phyloP scores from a whole-genome alignment of 306 rosid genomes.

The Canavalia gladiata region DNA sequence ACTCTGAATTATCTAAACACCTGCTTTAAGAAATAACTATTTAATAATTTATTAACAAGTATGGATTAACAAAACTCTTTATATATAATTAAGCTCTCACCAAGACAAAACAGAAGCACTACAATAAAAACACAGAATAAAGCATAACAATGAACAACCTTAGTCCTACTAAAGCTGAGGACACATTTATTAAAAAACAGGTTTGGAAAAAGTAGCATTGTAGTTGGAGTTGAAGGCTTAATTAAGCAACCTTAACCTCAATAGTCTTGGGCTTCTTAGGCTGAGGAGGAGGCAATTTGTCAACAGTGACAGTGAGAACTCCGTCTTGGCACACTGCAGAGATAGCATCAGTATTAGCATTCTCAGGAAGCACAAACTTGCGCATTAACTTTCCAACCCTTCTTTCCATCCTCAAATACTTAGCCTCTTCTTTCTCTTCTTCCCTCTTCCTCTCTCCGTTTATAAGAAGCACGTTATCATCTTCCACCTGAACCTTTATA shows the following conservation, averaged over 20 bases:
- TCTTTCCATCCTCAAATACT: constrained; percentile 79
- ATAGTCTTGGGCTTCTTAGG: constrained; percentile 79
- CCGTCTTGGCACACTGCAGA: constrained; percentile 82
- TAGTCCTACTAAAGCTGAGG: no score
- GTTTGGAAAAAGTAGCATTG: no score
- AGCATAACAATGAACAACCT: no score
- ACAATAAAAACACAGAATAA: no score
- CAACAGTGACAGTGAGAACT: constrained; percentile 65
- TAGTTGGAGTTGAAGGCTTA: no score
- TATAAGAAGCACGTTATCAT: constrained; percentile 70
- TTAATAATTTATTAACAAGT: no score
- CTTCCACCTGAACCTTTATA: constrained; percentile 77
- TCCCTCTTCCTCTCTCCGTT: constrained; percentile 80
- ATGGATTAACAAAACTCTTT: no score
- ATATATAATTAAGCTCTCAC: no score
- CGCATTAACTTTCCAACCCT: constrained; percentile 79
- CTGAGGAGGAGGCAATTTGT: constrained; percentile 80
- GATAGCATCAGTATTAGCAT: constrained; percentile 61
- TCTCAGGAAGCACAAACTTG: constrained; percentile 77
- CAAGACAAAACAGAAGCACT: no score
- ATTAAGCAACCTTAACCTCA: constrained; percentile 32
- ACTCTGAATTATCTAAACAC: no score
- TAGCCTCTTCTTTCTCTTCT: constrained; percentile 73
- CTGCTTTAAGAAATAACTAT: no score
- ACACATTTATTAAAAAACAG: no score